These are phyloP conservation scores for Sporisorium reilianum DNA, from an alignment of 1,284 basidiomycete genomes.

Conservation along the genomic window DNA sequence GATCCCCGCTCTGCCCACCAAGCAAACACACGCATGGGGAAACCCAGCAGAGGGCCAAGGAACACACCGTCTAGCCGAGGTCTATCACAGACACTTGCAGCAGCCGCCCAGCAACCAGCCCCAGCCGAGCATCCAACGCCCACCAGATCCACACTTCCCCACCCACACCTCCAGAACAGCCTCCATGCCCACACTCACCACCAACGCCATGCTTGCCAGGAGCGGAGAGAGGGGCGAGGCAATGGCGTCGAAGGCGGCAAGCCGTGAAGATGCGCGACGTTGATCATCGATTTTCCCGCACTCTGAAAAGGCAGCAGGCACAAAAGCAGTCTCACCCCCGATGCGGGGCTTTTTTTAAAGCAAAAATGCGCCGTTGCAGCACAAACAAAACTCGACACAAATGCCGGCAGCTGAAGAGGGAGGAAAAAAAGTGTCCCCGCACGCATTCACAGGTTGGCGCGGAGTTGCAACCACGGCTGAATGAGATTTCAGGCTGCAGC, in stretches of 20 bases:
- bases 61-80: not conserved
- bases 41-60: slow-evolving; percentile 5
- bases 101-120: slow-evolving; percentile 1
- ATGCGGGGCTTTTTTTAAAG: not conserved
- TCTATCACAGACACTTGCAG: not conserved
- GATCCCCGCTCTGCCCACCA: not conserved
- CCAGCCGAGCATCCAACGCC: not conserved
- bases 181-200: too few relatives aligned
- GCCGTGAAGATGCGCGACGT: not conserved
- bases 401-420: not conserved
- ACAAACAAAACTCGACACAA: not conserved
- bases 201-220: too few relatives aligned
- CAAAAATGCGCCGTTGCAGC: too few relatives aligned
- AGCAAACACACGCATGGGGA: slow-evolving; percentile 8
- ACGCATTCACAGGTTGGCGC: slow-evolving; percentile 2
- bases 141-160: not conserved
- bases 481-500: too few relatives aligned
- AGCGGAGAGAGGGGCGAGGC: too few relatives aligned
- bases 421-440: not conserved
- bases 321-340: not conserved
- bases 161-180: too few relatives aligned
- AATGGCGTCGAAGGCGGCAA: too few relatives aligned
- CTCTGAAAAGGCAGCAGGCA: not conserved
- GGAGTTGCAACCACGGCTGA: not conserved
- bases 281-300: not conserved